Evolutionary conservation across 2,329 filamentous ascomycete species (phyloP).

Genomic region (Hypoxylon rubiginosum): DNA sequence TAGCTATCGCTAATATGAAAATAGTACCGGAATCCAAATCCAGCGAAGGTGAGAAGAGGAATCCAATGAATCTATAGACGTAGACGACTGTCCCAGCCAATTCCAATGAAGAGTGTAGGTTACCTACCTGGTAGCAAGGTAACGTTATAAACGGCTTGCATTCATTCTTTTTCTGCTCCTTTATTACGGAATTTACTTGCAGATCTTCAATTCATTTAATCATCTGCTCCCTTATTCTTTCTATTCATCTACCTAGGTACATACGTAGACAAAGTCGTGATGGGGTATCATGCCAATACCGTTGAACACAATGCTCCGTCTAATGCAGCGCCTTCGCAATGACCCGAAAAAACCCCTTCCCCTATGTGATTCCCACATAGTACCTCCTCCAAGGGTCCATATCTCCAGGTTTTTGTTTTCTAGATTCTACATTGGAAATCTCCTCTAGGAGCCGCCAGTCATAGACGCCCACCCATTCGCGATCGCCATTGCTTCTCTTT

Average conservation of each 20-base stretch:
- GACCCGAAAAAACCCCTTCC: background rate
- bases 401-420: slow-evolving; percentile 52
- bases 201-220: too few species aligned
- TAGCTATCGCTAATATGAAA: too few species aligned
- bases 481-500: slow-evolving; percentile 45
- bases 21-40: background rate
- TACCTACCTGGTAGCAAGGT: too few species aligned
- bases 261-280: background rate
- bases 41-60: too few species aligned
- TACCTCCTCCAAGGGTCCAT: slow-evolving; percentile 60
- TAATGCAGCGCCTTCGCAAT: slow-evolving; percentile 17
- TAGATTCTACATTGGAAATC: slow-evolving; percentile 57
- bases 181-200: too few species aligned
- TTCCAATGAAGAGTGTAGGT: too few species aligned
- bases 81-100: too few species aligned
- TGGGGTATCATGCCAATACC: slow-evolving; percentile 4
- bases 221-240: background rate
- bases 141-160: too few species aligned
- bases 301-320: background rate
- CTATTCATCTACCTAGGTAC: background rate
- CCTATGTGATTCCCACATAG: slow-evolving; percentile 59
- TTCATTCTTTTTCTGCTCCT: too few species aligned
- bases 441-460: slow-evolving; percentile 63
- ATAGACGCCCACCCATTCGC: slow-evolving; percentile 59
- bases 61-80: too few species aligned